Evolutionary conservation across 306 rosid genomes (phyloP).

Genomic region (Ceratonia siliqua): DNA sequence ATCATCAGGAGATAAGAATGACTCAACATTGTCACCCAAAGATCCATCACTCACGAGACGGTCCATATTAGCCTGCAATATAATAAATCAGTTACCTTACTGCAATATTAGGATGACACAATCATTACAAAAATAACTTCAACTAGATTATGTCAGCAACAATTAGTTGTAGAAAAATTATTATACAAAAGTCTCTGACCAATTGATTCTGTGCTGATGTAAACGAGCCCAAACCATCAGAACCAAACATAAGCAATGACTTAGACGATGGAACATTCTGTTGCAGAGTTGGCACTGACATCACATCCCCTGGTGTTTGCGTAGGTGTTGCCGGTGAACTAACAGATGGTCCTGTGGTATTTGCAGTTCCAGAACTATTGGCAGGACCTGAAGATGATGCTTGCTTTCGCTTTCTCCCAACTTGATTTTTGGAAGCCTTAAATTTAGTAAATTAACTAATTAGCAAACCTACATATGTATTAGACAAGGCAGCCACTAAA

Average conservation of each 20-base stretch:
- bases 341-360: constrained; percentile 59
- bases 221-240: constrained; percentile 59
- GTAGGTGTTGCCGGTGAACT: constrained; percentile 65
- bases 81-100: constrained; percentile 23
- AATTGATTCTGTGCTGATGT: constrained; percentile 56
- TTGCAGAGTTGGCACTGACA: constrained; percentile 50
- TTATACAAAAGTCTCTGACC: constrained; percentile 41
- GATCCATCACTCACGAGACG: constrained; percentile 60
- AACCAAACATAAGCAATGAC: constrained; percentile 49
- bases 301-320: constrained; percentile 57
- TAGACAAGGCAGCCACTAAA: constrained; percentile 1
- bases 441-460: constrained; percentile 22
- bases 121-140: background rate
- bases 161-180: background rate
- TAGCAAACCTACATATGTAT: constrained; percentile 24
- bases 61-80: constrained; percentile 58
- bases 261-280: constrained; percentile 55
- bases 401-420: constrained; percentile 59
- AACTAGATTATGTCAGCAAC: constrained; percentile 9
- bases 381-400: constrained; percentile 62
- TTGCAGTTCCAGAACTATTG: constrained; percentile 68
- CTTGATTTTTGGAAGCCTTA: constrained; percentile 56
- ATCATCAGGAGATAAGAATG: constrained; percentile 14
- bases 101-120: constrained; percentile 29
- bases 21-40: constrained; percentile 51